Evolutionary conservation across 306 rosid species (phyloP).

Genomic region (Lathyrus oleraceus): DNA sequence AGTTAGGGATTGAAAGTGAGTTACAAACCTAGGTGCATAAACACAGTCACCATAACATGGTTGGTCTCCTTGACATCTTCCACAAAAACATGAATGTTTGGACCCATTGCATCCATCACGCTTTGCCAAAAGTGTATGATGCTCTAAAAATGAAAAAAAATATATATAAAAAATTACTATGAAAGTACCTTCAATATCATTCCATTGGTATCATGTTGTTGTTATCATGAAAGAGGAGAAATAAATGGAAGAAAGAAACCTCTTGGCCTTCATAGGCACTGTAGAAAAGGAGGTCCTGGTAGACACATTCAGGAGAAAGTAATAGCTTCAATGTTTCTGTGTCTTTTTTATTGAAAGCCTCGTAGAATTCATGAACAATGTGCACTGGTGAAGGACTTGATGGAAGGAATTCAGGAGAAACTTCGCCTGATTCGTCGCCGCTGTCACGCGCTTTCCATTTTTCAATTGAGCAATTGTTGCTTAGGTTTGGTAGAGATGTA

Average conservation of each 20-base stretch:
- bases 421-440: constrained; percentile 46
- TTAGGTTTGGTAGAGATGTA: constrained; percentile 1
- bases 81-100: constrained; percentile 19
- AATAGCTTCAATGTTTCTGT: constrained; percentile 35
- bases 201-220: background rate
- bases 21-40: constrained; percentile 41
- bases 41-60: constrained; percentile 31
- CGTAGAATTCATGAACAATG: constrained; percentile 36
- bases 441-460: constrained; percentile 43
- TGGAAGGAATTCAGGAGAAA: constrained; percentile 25
- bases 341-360: constrained; percentile 40
- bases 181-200: background rate
- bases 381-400: constrained; percentile 22
- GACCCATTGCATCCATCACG: constrained; percentile 54
- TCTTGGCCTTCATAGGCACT: constrained; percentile 35
- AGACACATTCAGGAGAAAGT: constrained; percentile 39
- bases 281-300: constrained; percentile 49
- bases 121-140: constrained; percentile 27
- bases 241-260: constrained; percentile 11
- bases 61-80: constrained; percentile 7
- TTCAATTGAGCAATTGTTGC: background rate
- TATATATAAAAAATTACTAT: background rate
- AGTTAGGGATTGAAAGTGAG: background rate
- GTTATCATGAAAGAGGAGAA: background rate
- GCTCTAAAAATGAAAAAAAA: constrained; percentile 9